phyloP scores from a whole-genome alignment of 208 protist genomes.

The Wallacemonas collosoma region DNA sequence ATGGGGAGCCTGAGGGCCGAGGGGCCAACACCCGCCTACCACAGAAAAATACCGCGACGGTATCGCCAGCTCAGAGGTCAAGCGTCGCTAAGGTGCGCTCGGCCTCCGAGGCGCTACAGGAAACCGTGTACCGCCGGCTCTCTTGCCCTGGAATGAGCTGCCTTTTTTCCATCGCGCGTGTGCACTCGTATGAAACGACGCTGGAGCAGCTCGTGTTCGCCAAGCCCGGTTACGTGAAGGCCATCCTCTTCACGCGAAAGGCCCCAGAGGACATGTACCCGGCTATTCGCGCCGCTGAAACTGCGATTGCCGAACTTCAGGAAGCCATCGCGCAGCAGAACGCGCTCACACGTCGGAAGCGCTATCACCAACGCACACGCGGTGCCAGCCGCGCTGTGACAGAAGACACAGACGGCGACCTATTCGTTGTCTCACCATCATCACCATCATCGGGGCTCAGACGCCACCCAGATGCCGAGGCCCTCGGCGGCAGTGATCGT shows the following conservation, averaged over 20 bases:
- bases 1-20: neutral
- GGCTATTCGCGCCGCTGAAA: conserved; percentile 57
- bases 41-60: too few relatives aligned
- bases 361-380: conserved; percentile 15
- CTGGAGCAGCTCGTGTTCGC: conserved; percentile 59
- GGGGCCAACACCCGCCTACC: neutral
- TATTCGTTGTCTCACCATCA: neutral
- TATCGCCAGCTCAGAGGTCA: too few relatives aligned
- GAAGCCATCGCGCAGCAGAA: conserved; percentile 76
- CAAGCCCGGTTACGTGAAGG: conserved; percentile 40
- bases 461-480: neutral
- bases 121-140: conserved; percentile 24
- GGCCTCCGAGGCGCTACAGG: neutral
- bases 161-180: conserved; percentile 57
- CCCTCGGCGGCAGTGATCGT: neutral
- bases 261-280: conserved; percentile 56
- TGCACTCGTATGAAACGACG: conserved; percentile 50
- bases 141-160: conserved; percentile 61
- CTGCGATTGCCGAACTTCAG: conserved; percentile 63
- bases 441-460: neutral
- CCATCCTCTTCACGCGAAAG: conserved; percentile 70
- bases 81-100: neutral
- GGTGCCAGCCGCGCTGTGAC: neutral
- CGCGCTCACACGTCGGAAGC: conserved; percentile 28
- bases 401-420: neutral